These are phyloP conservation scores for Phytophthora fragariae DNA, from an alignment of 352 stramenopile genomes.

Conservation along the genomic window DNA sequence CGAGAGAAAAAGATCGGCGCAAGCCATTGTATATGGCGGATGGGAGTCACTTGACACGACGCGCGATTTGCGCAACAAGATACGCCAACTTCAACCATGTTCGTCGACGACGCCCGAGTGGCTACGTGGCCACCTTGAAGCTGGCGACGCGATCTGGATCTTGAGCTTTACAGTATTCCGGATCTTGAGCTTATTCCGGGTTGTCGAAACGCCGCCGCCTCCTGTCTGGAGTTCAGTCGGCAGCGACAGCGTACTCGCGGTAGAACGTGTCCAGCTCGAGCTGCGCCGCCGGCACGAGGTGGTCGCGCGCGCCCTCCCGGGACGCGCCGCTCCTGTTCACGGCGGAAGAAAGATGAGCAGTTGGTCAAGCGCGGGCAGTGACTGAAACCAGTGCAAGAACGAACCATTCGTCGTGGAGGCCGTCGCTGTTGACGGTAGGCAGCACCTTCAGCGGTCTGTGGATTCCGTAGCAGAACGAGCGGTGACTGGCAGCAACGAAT, in stretches of 20 bases:
- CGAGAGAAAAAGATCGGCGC: constrained; percentile 11
- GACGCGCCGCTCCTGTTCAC: constrained; percentile 33
- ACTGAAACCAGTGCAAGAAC: constrained; percentile 24
- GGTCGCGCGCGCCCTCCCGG: constrained; percentile 35
- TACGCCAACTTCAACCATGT: constrained; percentile 26
- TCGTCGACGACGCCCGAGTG: constrained; percentile 19
- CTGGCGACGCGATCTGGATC: constrained; percentile 9
- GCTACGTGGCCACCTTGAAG: constrained; percentile 18
- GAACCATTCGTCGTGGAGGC: constrained; percentile 50
- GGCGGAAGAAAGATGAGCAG: neutral
- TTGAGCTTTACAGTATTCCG: too few relatives aligned
- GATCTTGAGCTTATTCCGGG: neutral
- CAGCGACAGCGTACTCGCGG: constrained; percentile 10
- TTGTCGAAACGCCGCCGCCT: constrained; percentile 6
- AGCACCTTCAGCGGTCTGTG: constrained; percentile 68
- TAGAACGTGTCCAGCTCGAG: constrained; percentile 64
- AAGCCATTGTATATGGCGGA: constrained; percentile 14
- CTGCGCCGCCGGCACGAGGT: constrained; percentile 37
- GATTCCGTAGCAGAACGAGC: constrained; percentile 74
- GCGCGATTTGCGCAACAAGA: constrained; percentile 17
- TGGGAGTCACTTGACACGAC: constrained; percentile 1
- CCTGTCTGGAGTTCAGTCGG: constrained; percentile 15
- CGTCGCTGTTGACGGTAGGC: constrained; percentile 74
- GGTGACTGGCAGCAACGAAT: constrained; percentile 37
- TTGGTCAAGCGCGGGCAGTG: neutral